Evolutionary conservation across 139 green algal genomes (phyloP), one percentile per base, ranked within the genome.

Genomic region (Chlamydomonas sphaeroides): DNA sequence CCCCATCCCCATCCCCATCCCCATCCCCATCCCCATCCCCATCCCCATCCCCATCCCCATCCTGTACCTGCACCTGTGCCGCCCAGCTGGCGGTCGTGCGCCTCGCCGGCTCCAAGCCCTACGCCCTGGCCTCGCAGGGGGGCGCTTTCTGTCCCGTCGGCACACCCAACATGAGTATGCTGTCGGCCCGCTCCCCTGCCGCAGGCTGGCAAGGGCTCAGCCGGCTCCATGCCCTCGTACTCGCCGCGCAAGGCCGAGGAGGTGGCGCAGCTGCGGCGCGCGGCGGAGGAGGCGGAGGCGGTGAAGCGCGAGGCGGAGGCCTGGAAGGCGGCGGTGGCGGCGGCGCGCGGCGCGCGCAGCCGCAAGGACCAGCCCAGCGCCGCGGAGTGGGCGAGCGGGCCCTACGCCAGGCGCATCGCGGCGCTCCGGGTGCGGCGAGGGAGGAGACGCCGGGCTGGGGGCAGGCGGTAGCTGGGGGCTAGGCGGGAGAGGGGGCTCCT

Each of bases 361-460:
- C 33, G 66, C 5, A 49, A 68, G 15, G 8, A n/a, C 3, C 88
- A 88, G 78, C 87, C 85, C 3, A 38, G 21, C 2, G 66, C 65
- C 33, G 65, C 53, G 51, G 70, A 69, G 5, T 95, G 92, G 92
- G 14, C 23, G 69, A 62, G 49, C 3, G 90, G 89, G 23, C 85
- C 80, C 0, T 86, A 90, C n/a, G 83, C 69, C 8, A 28, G 79
- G 11, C 67, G 82, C 28, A 66, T 93, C 7, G 36, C 65, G 1
- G 80, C 86, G 2, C n/a, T 95, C 21, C 66, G 76, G 86, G 85
- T 87, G 68, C 23, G 83, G 45, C 45, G 45, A 21, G 45, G 45
- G 45, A 53, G 14, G 14, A 14, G 45, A 14, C 11, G 14, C 11
- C 11, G 45, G 45, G 45, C 45, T 53, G 11, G 45, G 45, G 45